phyloP scores from a whole-genome alignment of 106 monocot species.

The Agapanthus africanus region DNA sequence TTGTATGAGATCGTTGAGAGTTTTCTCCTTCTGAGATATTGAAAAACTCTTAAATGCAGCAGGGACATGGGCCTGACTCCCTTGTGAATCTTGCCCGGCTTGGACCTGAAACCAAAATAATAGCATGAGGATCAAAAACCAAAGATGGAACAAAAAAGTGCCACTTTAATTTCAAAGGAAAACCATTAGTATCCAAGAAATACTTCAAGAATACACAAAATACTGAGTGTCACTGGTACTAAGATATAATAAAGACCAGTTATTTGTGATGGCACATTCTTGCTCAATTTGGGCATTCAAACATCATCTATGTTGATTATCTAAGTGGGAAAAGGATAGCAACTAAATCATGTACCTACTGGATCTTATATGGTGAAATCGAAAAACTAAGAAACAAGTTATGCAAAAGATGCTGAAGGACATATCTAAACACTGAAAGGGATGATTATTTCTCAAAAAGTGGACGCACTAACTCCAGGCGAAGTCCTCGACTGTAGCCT shows the following conservation, averaged over 20 bases:
- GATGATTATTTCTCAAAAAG: not conserved
- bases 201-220: not conserved
- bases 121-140: not conserved
- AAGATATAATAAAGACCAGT: not conserved
- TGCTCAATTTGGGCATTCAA: not conserved
- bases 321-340: not conserved
- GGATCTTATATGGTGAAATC: not conserved
- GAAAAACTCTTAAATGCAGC: constrained; percentile 70
- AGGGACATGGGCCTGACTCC: constrained; percentile 45
- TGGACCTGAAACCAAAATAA: constrained; percentile 31
- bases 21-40: constrained; percentile 84
- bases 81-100: constrained; percentile 35
- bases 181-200: no score
- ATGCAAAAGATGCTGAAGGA: not conserved
- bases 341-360: not conserved
- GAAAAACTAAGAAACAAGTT: not conserved
- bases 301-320: not conserved
- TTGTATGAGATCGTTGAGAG: constrained; percentile 65
- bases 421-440: not conserved
- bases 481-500: not conserved
- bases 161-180: no score
- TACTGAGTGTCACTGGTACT: not conserved
- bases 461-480: not conserved
- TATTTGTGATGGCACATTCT: not conserved
- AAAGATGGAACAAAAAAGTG: no score